Base-by-base conservation (phyloP, 2,329 filamentous ascomycete species). In the Chaetomium strumarium region DNA sequence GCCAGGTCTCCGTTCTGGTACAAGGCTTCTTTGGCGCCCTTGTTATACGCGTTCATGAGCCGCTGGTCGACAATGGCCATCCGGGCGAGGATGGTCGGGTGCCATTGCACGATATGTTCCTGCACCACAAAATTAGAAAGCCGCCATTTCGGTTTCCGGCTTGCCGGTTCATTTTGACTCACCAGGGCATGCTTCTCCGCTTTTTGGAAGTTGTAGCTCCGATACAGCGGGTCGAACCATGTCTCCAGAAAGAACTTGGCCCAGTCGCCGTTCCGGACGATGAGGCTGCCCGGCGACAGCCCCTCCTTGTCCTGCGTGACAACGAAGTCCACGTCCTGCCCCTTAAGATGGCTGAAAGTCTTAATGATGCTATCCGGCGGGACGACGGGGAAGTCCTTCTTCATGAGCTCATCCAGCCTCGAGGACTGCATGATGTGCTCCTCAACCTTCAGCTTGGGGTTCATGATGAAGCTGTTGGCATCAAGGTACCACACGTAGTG, bases 361-460 rank as follows among this genome's bases (percentile, higher is more conserved):
- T 88, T 92, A 72, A 99, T 97, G 62, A 99, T 91, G 71, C 90
- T 95, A 71, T 96, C 90, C 0, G 95, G 93, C 2, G 92, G 93
- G 9, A 97, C 92, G 46, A 99, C 83, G 6, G 93, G 83, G 49
- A 84, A 78, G 68, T 96, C 88, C 67, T 84, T 86, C 62, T 93
- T 81, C 89, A 97, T 96, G 52, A 88, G 68, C 19, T 75, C 76
- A 64, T 95, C 86, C 44, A 99, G 76, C 51, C 76, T 80, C 48
- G 74, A 73, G 11, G 83, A 72, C 11, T 81, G 74, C 68, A 95
- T 81, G 37, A 99, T 70, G 62, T 89, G 80, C 1, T 81, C 75
- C 59, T 90, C 83, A 33, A 97, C 72, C 13, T 81, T 79, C 49
- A 86, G 71, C 33, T 75, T 72, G 7, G 88, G 85, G 67, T 93